phyloP scores from a whole-genome alignment of 106 monocot genomes.

The Dioscorea zingiberensis region DNA sequence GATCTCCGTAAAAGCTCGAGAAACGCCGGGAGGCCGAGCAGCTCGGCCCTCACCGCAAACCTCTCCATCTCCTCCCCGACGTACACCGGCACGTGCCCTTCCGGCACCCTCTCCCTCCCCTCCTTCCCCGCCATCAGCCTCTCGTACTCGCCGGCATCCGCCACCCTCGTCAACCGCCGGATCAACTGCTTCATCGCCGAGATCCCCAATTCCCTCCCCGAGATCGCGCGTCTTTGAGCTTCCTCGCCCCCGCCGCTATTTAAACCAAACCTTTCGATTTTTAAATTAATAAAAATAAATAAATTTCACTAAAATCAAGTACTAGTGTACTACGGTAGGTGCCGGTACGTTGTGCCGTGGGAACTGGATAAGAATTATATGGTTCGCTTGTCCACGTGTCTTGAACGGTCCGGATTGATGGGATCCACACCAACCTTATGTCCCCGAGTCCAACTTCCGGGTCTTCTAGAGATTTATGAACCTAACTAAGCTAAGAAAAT shows the following conservation, averaged over 20 bases:
- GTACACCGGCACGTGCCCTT: slow-evolving; percentile 64
- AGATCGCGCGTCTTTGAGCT: neutral
- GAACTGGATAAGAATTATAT: no score
- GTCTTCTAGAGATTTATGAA: neutral
- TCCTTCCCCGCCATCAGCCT: neutral
- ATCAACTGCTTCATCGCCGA: slow-evolving; percentile 39
- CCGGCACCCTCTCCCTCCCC: slow-evolving; percentile 11
- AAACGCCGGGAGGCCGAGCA: slow-evolving; percentile 40
- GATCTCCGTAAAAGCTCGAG: slow-evolving; percentile 42
- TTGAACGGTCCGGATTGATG: neutral
- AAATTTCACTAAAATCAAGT: neutral
- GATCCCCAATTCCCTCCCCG: neutral
- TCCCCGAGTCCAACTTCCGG: no score
- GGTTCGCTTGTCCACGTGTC: neutral
- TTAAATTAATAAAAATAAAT: neutral
- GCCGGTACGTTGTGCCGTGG: no score
- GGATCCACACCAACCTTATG: neutral
- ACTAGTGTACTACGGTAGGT: no score
- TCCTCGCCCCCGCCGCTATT: neutral
- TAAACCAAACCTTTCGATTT: no score
- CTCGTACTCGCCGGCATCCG: slow-evolving; percentile 25
- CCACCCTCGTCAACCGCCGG: slow-evolving; percentile 40
- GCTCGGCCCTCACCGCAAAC: slow-evolving; percentile 47
- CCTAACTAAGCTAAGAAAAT: no score
- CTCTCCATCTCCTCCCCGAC: slow-evolving; percentile 76